Evolutionary conservation across 1,284 basidiomycete species (phyloP).

Genomic region (Pseudozyma sp.): DNA sequence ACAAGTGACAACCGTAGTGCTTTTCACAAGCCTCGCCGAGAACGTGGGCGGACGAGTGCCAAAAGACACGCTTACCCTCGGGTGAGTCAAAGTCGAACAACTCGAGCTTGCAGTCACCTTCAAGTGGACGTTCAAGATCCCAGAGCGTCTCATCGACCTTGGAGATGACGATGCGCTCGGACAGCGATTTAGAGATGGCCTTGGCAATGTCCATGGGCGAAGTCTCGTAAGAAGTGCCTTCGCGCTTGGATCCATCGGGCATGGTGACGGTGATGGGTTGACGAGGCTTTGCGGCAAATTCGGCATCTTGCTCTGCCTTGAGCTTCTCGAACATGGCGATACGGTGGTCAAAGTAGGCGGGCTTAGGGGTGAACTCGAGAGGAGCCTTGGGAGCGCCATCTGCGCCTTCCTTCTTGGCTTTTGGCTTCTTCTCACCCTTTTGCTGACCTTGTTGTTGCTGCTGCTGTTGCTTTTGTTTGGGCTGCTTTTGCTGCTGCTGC

Average conservation of each 20-base stretch:
- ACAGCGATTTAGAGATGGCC: conserved; percentile 85
- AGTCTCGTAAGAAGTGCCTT: conserved; percentile 94
- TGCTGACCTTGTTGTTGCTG: conserved; percentile 26
- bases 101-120: conserved; percentile 82
- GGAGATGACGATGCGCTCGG: conserved; percentile 91
- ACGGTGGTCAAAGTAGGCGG: conserved; percentile 88
- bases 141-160: conserved; percentile 92
- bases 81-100: conserved; percentile 94
- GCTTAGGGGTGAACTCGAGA: conserved; percentile 78
- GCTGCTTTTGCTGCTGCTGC: conserved; percentile 25
- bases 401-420: conserved; percentile 47
- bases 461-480: conserved; percentile 29
- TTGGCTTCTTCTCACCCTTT: conserved; percentile 61
- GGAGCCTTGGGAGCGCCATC: conserved; percentile 50
- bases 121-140: conserved; percentile 94
- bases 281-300: conserved; percentile 84
- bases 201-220: conserved; percentile 91
- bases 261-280: conserved; percentile 86
- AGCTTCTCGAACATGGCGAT: conserved; percentile 90
- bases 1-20: conserved; percentile 96
- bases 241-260: conserved; percentile 84
- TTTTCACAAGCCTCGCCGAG: conserved; percentile 97
- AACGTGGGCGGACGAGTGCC: conserved; percentile 99
- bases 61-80: conserved; percentile 89
- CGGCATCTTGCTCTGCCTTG: conserved; percentile 85